Evolutionary conservation across 352 stramenopile species (phyloP).

Genomic region (Pseudoperonospora humuli): DNA sequence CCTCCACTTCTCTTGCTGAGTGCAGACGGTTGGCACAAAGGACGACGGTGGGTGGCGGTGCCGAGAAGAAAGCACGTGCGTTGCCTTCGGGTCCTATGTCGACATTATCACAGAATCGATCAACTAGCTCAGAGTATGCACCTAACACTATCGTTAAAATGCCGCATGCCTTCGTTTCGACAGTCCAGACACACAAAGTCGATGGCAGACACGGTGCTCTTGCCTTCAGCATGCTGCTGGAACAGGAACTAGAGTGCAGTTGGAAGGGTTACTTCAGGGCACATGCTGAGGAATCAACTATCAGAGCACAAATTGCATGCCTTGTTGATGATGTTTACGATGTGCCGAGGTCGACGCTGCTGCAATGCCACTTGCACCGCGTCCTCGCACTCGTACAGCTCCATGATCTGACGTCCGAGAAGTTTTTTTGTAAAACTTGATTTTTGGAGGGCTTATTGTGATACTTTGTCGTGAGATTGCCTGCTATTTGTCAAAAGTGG

Average conservation of each 20-base stretch:
- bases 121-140: too few species aligned
- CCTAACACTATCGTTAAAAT: not conserved
- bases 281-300: too few species aligned
- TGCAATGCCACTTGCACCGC: constrained; percentile 70
- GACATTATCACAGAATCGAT: not conserved
- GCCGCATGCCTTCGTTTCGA: constrained; percentile 42
- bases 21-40: constrained; percentile 78
- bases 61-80: constrained; percentile 77
- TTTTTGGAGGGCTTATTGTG: too few species aligned
- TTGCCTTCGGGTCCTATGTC: constrained; percentile 56
- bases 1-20: constrained; percentile 62
- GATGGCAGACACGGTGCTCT: constrained; percentile 24
- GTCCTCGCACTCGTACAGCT: constrained; percentile 72
- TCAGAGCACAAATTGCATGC: constrained; percentile 19
- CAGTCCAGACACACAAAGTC: constrained; percentile 79
- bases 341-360: constrained; percentile 52
- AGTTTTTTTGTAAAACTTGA: too few species aligned
- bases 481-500: too few species aligned
- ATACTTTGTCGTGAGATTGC: too few species aligned
- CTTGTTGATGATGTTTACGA: constrained; percentile 76
- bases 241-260: constrained; percentile 53
- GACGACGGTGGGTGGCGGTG: constrained; percentile 69
- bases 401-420: constrained; percentile 29
- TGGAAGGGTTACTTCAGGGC: too few species aligned
- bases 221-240: constrained; percentile 24